Evolutionary conservation across 2,329 filamentous ascomycete genomes (phyloP), one percentile per base, ranked within the genome.

Genomic region (Ascochyta lentis): DNA sequence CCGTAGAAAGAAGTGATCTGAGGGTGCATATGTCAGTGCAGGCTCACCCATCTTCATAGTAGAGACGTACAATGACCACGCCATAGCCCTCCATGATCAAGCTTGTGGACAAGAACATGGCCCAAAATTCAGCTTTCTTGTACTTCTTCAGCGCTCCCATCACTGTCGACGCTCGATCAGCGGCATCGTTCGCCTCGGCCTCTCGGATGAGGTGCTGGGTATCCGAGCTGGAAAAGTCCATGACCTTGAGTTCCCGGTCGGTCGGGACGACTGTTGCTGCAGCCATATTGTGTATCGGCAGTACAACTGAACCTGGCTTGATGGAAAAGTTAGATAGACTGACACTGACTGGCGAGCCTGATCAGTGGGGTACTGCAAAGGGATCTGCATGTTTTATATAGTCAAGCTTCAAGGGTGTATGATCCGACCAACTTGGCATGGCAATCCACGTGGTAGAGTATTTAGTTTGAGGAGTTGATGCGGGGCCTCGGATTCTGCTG

Each of bases 41-140:
- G 39, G 23, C 9, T 5, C 19, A 15, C 6, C 5, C n/a, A 1
- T 12, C 1, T 15, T 2, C 9, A 27, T 1, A 15, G n/a, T 19
- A 8, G n/a, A 34, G 19, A 29, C 27, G 27, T 19, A 49, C 33
- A 26, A 40, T 39, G 10, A 49, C 47, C 4, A 49, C 35, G 12
- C 42, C 47, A 6, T 41, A 49, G 9, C 47, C 47, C 13, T 49
- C 47, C 47, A 49, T 49, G 22, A 49, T 42, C 22, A 49, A 23
- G 22, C 35, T 40, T 34, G 47, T 41, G n/a, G 47, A 50, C n/a
- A 50, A n/a, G 16, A 50, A 41, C 29, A 50, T 43, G 15, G 47
- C 38, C 47, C 47, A 50, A 19, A 42, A 42, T 6, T 43, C 39
- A n/a, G 47, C 47, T 42, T 35, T 49, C 22, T 24, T 41, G n/a